phyloP scores from a whole-genome alignment of 495 filamentous ascomycete genomes.

The Podospora pseudopauciseta region DNA sequence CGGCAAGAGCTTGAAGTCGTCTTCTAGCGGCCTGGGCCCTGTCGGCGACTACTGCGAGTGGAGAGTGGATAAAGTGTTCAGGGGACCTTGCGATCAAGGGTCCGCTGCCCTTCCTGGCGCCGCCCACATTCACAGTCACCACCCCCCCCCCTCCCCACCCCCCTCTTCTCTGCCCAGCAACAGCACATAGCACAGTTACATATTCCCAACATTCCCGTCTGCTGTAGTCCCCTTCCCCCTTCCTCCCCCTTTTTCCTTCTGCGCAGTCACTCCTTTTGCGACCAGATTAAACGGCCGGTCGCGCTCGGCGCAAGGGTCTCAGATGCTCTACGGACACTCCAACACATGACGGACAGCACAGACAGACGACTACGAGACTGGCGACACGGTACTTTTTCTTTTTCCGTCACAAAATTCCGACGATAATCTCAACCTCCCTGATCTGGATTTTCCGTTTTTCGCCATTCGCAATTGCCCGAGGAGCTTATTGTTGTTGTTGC shows the following conservation, averaged over 20 bases:
- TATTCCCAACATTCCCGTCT: constrained; percentile 26
- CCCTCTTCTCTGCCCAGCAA: constrained; percentile 3
- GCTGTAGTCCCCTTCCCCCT: constrained; percentile 25
- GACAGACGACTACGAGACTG: constrained; percentile 4
- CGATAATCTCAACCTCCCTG: constrained; percentile 2
- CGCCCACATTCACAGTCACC: constrained; percentile 3
- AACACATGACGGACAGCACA: constrained; percentile 8
- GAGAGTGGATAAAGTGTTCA: background rate
- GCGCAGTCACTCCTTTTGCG: constrained; percentile 35
- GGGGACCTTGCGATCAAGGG: background rate
- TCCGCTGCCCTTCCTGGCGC: constrained; percentile 2
- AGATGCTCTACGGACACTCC: constrained; percentile 12
- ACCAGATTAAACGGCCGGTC: constrained; percentile 28
- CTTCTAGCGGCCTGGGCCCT: background rate
- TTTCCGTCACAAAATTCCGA: background rate
- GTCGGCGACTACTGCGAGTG: background rate
- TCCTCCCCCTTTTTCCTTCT: constrained; percentile 25
- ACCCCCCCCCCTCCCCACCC: background rate
- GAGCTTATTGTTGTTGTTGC: background rate
- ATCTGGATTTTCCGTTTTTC: background rate
- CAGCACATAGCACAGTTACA: constrained; percentile 24
- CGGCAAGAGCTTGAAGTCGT: background rate
- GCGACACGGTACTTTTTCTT: background rate
- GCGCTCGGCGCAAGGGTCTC: constrained; percentile 34
- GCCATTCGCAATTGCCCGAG: background rate